Evolutionary conservation across 2,329 filamentous ascomycete genomes (phyloP), one percentile per base, ranked within the genome.

Genomic region (Dothistroma septosporum): DNA sequence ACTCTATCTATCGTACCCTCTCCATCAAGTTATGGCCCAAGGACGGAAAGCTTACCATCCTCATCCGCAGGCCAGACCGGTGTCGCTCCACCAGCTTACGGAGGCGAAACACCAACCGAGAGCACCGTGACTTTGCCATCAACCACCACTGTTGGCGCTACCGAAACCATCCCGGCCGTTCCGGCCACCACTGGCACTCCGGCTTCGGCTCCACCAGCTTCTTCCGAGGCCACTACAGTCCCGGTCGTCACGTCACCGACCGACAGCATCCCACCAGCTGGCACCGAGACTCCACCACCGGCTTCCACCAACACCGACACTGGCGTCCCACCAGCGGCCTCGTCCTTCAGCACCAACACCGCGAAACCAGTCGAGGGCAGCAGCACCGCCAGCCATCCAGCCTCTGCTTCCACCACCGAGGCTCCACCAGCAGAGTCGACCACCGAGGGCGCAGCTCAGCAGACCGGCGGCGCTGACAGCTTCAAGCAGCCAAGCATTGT

Each of bases 21-120:
- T 54, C 62, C 32, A 60, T 12, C 35, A 19, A 53, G 22, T 12
- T 47, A 48, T 14, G 22, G 46, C 32, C 22, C 35, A 44, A 49
- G 63, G 55, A 47, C 59, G 58, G 63, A 61, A 59, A 67, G 63
- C 65, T 67, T 57, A 66, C 62, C 35, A 55, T 63, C 59, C 50
- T 32, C 50, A 48, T 57, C 65, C 35, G 53, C 63, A 67, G 65
- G 55, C 57, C 50, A 58, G 52, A 44, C 63, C 49, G 44, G 32
- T 32, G 53, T 50, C 32, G 16, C 32, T 47, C 57, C 64, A 57
- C 24, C 57, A 19, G 31, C 28, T 46, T 59, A 59, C 54, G 46
- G 56, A 41, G 32, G 21, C 35, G 54, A 49, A 46, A 31, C 46
- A 41, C n/a, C 57, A 41, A 32, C 28, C 32, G 59, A 60, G 53